These are phyloP conservation scores for Daedaleopsis sinensis DNA, from an alignment of 768 basidiomycete species.

Conservation along the genomic window DNA sequence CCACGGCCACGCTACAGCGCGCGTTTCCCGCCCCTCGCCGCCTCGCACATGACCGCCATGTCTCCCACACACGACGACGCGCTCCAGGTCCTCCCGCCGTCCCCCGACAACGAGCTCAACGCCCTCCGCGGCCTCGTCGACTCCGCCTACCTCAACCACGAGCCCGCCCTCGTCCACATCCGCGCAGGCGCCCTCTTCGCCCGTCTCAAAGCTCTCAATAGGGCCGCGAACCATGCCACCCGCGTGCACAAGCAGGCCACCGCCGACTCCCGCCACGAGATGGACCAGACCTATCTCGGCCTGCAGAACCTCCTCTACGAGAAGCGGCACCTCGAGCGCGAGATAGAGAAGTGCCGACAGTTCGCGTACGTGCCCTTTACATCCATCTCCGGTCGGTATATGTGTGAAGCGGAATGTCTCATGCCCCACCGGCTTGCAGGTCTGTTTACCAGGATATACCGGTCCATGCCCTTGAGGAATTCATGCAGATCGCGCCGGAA, in stretches of 20 bases:
- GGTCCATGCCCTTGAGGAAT: conserved; percentile 70
- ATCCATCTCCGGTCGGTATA: background rate
- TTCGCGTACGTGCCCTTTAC: conserved; percentile 68
- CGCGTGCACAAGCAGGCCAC: conserved; percentile 75
- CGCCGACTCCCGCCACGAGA: conserved; percentile 75
- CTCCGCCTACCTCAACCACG: conserved; percentile 43
- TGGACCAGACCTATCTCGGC: conserved; percentile 88
- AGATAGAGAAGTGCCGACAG: conserved; percentile 91
- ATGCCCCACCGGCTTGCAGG: conserved; percentile 38
- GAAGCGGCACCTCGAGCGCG: conserved; percentile 85
- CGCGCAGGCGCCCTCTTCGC: conserved; percentile 78
- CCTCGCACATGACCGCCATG: conserved; percentile 23
- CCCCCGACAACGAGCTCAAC: conserved; percentile 57
- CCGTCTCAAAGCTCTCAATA: conserved; percentile 78
- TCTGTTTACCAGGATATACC: conserved; percentile 90
- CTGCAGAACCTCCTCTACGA: conserved; percentile 89
- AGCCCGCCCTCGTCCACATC: conserved; percentile 56
- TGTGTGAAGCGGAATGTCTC: background rate
- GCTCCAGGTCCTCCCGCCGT: conserved; percentile 33
- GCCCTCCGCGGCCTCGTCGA: conserved; percentile 67
- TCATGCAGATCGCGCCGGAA: conserved; percentile 66
- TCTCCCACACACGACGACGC: conserved; percentile 32
- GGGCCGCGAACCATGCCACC: conserved; percentile 70
- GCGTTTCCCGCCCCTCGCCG: background rate
- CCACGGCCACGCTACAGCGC: conserved; percentile 11